These are phyloP conservation scores for Talaromyces sp. DNA, from an alignment of 2,329 filamentous ascomycete genomes.

Conservation along the genomic window DNA sequence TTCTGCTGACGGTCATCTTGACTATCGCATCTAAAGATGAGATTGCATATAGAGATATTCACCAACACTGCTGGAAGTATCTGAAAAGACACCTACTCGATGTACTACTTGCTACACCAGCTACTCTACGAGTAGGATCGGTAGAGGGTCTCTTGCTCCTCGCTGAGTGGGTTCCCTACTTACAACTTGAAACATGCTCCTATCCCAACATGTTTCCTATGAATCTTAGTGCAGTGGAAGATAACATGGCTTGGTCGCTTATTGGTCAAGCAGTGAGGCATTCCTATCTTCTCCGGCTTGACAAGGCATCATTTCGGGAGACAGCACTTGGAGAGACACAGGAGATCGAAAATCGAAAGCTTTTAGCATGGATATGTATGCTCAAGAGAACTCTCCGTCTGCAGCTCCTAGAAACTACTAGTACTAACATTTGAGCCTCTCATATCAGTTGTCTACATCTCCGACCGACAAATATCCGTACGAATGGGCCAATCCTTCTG, in stretches of 20 bases:
- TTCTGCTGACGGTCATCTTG: slow-evolving; percentile 13
- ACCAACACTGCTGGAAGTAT: slow-evolving; percentile 11
- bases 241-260: slow-evolving; percentile 27
- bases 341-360: slow-evolving; percentile 6
- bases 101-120: slow-evolving; percentile 17
- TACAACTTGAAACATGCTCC: slow-evolving; percentile 2
- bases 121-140: slow-evolving; percentile 13
- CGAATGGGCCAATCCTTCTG: slow-evolving; percentile 22
- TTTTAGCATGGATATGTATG: slow-evolving; percentile 17
- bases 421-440: not conserved
- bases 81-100: slow-evolving; percentile 11
- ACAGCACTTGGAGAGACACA: slow-evolving; percentile 1
- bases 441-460: slow-evolving; percentile 12
- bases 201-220: not conserved
- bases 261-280: slow-evolving; percentile 27
- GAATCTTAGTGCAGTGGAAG: slow-evolving; percentile 14
- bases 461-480: slow-evolving; percentile 20
- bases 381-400: not conserved
- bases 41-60: not conserved
- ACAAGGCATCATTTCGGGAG: slow-evolving; percentile 20
- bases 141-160: slow-evolving; percentile 25
- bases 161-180: slow-evolving; percentile 26
- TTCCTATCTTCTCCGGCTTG: slow-evolving; percentile 24
- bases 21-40: slow-evolving; percentile 19
- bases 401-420: not conserved